phyloP scores from a whole-genome alignment of 2,329 filamentous ascomycete species.

The Fonsecaea monophora region DNA sequence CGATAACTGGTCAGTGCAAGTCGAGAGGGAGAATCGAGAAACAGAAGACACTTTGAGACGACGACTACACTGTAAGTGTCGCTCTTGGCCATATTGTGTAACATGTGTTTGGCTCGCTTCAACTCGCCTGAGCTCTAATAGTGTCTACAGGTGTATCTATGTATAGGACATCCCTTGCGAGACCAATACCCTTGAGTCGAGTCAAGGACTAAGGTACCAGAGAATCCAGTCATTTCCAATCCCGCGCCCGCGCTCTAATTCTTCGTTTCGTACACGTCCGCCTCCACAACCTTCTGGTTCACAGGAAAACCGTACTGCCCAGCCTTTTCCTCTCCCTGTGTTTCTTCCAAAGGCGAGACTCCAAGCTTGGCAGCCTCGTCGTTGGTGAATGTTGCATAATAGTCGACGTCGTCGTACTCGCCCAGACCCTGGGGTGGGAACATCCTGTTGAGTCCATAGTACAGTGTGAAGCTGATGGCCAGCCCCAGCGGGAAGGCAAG shows the following conservation, averaged over 20 bases:
- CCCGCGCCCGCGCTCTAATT: not conserved
- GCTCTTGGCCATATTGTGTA: too few species aligned
- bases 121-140: too few species aligned
- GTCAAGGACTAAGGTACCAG: not conserved
- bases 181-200: too few species aligned
- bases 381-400: conserved; percentile 28
- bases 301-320: not conserved
- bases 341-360: conserved; percentile 27
- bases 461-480: conserved; percentile 48
- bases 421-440: conserved; percentile 33
- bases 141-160: not conserved
- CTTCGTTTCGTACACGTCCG: conserved; percentile 5
- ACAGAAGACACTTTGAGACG: too few species aligned
- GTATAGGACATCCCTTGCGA: too few species aligned
- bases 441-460: conserved; percentile 43
- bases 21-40: too few species aligned
- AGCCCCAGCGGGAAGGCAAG: conserved; percentile 51
- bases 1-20: too few species aligned
- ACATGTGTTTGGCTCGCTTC: too few species aligned
- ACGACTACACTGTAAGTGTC: too few species aligned
- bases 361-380: conserved; percentile 34
- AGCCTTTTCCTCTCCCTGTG: conserved; percentile 1
- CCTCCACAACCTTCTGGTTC: conserved; percentile 7
- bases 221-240: not conserved
- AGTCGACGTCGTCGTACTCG: conserved; percentile 35